A percentile compares a stretch with the other conserved stretches of the same genome.
Evolutionary conservation across 148 eudicot species (phyloP).

Genomic region (Vaccinium macrocarpon): DNA sequence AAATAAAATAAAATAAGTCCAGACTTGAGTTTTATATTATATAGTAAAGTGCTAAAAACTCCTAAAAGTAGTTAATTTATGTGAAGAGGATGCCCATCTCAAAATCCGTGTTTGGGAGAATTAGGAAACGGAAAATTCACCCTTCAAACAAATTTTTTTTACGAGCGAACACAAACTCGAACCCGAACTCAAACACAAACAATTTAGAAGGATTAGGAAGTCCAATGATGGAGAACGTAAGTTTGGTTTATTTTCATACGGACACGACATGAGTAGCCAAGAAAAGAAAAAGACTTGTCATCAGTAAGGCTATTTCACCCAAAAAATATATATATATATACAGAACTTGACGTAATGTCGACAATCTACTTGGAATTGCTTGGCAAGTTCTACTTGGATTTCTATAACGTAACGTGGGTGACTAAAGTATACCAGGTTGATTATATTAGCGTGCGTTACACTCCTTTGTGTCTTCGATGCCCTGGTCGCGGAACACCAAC

Average conservation of each 20-base stretch:
- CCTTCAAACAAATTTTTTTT: too few relatives aligned
- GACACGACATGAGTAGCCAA: background rate
- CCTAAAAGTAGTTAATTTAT: too few relatives aligned
- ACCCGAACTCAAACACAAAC: background rate
- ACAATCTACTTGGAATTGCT: background rate
- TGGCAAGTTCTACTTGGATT: background rate
- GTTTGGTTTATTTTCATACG: too few relatives aligned
- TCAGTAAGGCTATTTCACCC: too few relatives aligned
- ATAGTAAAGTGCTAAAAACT: too few relatives aligned
- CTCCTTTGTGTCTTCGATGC: background rate
- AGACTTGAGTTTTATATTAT: background rate
- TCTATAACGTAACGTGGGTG: too few relatives aligned
- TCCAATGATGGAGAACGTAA: too few relatives aligned
- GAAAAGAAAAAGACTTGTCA: background rate
- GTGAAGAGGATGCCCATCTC: too few relatives aligned
- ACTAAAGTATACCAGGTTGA: too few relatives aligned
- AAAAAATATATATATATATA: too few relatives aligned
- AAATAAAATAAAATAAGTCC: background rate
- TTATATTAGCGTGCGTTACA: background rate
- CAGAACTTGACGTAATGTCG: background rate
- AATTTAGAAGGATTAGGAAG: background rate
- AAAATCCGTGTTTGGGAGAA: too few relatives aligned
- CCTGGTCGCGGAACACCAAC: background rate
- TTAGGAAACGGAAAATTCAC: too few relatives aligned
- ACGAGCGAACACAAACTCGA: background rate